Evolutionary conservation across 345 rosid species (phyloP).

Genomic region (Corymbia maculata): DNA sequence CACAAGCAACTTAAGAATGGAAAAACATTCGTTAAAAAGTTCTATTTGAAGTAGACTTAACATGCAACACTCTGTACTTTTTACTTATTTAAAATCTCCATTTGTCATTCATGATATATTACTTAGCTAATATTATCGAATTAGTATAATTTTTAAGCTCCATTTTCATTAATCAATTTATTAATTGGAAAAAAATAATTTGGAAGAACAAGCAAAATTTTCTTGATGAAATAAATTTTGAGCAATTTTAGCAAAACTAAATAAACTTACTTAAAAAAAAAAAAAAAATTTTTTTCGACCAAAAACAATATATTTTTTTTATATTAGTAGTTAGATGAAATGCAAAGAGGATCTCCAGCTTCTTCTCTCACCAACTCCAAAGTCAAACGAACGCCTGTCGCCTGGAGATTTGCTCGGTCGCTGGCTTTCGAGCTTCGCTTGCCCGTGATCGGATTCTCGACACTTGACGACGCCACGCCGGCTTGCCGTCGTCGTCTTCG

Average conservation of each 20-base stretch:
- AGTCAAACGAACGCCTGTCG: not conserved
- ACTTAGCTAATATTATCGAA: not conserved
- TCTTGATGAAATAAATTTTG: not conserved
- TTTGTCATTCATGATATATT: not conserved
- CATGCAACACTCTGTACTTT: not conserved
- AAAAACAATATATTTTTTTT: too few species aligned
- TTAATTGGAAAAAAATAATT: rapidly evolving
- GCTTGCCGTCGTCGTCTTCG: not conserved
- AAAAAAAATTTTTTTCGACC: too few species aligned
- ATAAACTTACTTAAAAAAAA: too few species aligned
- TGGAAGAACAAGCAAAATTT: not conserved
- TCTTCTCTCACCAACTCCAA: not conserved
- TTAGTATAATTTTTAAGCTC: not conserved
- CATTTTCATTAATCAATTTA: not conserved
- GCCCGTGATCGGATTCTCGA: not conserved
- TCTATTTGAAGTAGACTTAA: not conserved
- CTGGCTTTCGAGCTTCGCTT: not conserved
- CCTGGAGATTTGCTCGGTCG: not conserved
- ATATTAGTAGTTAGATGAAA: not conserved
- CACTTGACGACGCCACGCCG: not conserved
- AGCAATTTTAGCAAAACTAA: too few species aligned
- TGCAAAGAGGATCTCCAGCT: not conserved
- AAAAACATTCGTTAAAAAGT: too few species aligned
- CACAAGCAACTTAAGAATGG: not conserved
- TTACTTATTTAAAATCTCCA: not conserved